Evolutionary conservation across 2,329 filamentous ascomycete species (phyloP), one percentile per base, ranked within the genome.

Genomic region (Hypoxylon sp.): DNA sequence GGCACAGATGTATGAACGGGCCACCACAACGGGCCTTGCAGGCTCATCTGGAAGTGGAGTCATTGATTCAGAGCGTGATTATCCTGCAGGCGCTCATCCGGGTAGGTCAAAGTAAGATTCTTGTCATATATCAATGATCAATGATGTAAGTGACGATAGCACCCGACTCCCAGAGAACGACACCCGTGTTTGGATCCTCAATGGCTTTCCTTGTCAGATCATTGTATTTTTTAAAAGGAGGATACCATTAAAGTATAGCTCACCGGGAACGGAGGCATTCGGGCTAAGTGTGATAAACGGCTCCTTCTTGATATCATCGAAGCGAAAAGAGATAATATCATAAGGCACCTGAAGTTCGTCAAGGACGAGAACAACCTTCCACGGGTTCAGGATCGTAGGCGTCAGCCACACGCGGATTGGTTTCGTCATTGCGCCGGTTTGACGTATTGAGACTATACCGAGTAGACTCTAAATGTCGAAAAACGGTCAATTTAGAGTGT

Each of bases 131-230:
- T n/a, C n/a, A n/a, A n/a, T 14, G 29, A 2, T 58, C 44, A 13
- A 58, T 58, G 19, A 58, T 26, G 29, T 73, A 73, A 37, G 68
- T 64, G 35, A 72, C 9, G 51, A 73, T 73, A 37, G 70, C 73
- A 39, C 72, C 72, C 1, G 72, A 72, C 54, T 74, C 73, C 72
- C 70, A 74, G 26, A 74, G 57, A 5, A 63, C 70, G 19, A 73
- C 14, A 33, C 44, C 63, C 1, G 63, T 68, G 37, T 74, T 73
- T 2, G 70, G 70, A 48, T 73, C 70, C 13, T 70, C 50, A 29
- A 73, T 73, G 31, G 66, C 71, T 37, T 47, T 22, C n/a, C n/a
- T 11, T 2, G 14, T 57, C 14, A 57, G 42, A 22, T 22, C 5
- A 17, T 55, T 9, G 3, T 17, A 48, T 10, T n/a, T 39, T n/a